These are phyloP conservation scores for Inga laurina DNA, from an alignment of 306 rosid species.

Conservation along the genomic window DNA sequence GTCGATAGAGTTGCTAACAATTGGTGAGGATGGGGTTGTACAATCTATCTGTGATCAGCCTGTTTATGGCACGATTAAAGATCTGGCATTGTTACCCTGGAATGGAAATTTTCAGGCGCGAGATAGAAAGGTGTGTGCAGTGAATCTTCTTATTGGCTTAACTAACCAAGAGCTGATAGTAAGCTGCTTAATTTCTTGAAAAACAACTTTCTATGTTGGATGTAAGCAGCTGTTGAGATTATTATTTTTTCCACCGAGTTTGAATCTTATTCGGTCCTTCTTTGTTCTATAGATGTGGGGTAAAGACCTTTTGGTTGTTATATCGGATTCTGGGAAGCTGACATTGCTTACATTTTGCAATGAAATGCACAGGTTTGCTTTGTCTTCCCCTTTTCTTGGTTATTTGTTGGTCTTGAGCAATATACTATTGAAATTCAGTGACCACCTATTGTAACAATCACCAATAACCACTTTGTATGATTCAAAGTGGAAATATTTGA, in stretches of 20 bases:
- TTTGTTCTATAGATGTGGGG: conserved; percentile 66
- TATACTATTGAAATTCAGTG: conserved; percentile 4
- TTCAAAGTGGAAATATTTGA: background rate
- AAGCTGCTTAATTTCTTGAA: background rate
- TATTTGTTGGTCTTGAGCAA: conserved; percentile 4
- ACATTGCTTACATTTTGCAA: conserved; percentile 88
- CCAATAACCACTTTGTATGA: background rate
- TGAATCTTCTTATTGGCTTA: background rate
- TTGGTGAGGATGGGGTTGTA: conserved; percentile 77
- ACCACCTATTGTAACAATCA: background rate
- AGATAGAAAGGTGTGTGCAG: conserved; percentile 60
- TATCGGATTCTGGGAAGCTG: conserved; percentile 96
- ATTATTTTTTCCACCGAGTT: background rate
- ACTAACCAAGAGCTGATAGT: background rate
- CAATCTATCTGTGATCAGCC: conserved; percentile 90
- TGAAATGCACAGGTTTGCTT: conserved; percentile 85
- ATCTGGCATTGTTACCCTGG: conserved; percentile 84
- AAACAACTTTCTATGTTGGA: background rate
- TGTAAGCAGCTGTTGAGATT: conserved; percentile 5
- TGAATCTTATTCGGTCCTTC: conserved; percentile 16
- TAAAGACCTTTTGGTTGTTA: conserved; percentile 76
- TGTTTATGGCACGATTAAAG: conserved; percentile 89
- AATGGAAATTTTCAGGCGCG: conserved; percentile 57
- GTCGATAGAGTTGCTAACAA: conserved; percentile 78
- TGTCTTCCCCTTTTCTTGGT: conserved; percentile 14